Evolutionary conservation across 2,329 filamentous ascomycete species (phyloP).

Genomic region (Domatiomyces catenatus): DNA sequence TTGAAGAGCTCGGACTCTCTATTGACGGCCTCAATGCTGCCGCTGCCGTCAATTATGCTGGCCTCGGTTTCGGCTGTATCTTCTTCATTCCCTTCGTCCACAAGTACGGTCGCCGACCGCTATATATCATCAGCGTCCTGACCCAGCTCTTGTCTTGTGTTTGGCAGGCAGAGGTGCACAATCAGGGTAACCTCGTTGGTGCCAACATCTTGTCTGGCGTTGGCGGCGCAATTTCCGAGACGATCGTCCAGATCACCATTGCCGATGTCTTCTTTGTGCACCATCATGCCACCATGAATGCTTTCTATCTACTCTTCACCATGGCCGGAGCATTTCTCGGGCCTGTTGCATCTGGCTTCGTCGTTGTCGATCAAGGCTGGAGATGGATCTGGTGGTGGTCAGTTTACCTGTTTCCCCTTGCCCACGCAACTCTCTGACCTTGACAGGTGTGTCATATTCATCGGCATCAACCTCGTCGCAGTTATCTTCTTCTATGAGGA

Average conservation of each 20-base stretch:
- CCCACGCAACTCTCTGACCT: not conserved
- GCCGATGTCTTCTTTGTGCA: constrained; percentile 37
- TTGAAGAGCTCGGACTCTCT: constrained; percentile 26
- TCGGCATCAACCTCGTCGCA: constrained; percentile 19
- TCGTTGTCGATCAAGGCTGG: constrained; percentile 23
- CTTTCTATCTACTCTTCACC: constrained; percentile 31
- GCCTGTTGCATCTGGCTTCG: constrained; percentile 22
- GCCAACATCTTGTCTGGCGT: constrained; percentile 29
- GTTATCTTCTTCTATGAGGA: constrained; percentile 26
- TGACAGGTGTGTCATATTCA: constrained; percentile 19
- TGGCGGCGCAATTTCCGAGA: constrained; percentile 27
- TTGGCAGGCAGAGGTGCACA: constrained; percentile 29
- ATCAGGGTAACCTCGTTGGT: constrained; percentile 23
- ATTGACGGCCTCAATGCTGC: constrained; percentile 26
- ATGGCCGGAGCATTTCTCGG: constrained; percentile 24
- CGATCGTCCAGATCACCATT: constrained; percentile 30
- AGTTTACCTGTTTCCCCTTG: not conserved
- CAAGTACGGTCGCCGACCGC: constrained; percentile 28
- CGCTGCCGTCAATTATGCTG: constrained; percentile 28
- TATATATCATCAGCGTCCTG: constrained; percentile 27
- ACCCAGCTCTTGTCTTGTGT: constrained; percentile 22
- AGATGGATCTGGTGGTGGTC: constrained; percentile 23
- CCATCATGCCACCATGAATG: constrained; percentile 36
- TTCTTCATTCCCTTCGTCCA: constrained; percentile 29
- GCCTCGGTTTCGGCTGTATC: constrained; percentile 25